phyloP scores from a whole-genome alignment of 1,139 yeast genomes.

The Yamadazyma diddensiae region DNA sequence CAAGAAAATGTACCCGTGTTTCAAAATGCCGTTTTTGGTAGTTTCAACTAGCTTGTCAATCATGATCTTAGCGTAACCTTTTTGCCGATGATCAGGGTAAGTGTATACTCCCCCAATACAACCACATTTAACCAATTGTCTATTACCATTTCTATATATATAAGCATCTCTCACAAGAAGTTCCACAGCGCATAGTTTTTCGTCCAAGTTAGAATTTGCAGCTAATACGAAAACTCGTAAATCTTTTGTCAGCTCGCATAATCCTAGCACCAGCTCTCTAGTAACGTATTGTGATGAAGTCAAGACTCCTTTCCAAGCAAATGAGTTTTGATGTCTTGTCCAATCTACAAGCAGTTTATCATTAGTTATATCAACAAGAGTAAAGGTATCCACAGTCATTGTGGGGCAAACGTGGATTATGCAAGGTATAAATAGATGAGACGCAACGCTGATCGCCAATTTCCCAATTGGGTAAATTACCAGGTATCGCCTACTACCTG shows the following conservation, averaged over 20 bases:
- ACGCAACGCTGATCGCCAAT: background rate
- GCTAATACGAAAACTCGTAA: slow-evolving; percentile 31
- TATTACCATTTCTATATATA: slow-evolving; percentile 19
- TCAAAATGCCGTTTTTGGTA: slow-evolving; percentile 22
- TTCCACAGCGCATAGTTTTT: slow-evolving; percentile 35
- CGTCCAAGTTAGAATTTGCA: slow-evolving; percentile 17
- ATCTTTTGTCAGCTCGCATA: slow-evolving; percentile 30
- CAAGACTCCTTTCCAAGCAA: slow-evolving; percentile 52
- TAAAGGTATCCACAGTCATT: too few relatives aligned
- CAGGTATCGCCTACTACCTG: too few relatives aligned
- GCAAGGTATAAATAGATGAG: background rate
- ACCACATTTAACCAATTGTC: slow-evolving; percentile 36
- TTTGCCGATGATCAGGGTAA: slow-evolving; percentile 52
- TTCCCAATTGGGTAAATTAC: background rate
- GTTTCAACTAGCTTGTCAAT: slow-evolving; percentile 44
- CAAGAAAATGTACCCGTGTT: slow-evolving; percentile 46
- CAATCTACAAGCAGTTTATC: slow-evolving; percentile 38
- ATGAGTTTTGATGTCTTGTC: slow-evolving; percentile 49
- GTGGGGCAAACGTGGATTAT: too few relatives aligned
- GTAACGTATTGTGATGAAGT: slow-evolving; percentile 46
- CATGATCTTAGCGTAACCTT: slow-evolving; percentile 65
- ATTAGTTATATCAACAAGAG: slow-evolving; percentile 29
- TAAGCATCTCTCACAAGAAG: slow-evolving; percentile 32
- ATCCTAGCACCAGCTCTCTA: slow-evolving; percentile 47
- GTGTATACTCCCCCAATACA: slow-evolving; percentile 70